These are phyloP conservation scores for Vitis hybrid DNA, from an alignment of 177 flowering plant species.

Conservation along the genomic window DNA sequence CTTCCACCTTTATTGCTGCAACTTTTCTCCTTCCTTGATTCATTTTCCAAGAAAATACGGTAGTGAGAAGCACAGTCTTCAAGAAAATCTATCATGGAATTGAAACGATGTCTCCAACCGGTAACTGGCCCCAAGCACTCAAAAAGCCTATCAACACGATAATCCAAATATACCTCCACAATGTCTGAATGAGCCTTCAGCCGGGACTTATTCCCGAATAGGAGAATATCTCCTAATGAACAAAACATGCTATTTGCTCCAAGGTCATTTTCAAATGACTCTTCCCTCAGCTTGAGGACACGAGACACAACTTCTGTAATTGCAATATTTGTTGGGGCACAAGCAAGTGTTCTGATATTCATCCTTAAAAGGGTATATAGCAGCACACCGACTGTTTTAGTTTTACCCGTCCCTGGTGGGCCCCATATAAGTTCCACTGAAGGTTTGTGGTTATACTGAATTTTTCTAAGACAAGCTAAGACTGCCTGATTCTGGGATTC, in stretches of 20 bases:
- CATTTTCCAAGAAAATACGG: constrained; percentile 32
- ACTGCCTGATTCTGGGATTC: constrained; percentile 40
- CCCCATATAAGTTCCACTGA: constrained; percentile 67
- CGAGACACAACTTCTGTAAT: constrained; percentile 51
- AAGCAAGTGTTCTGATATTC: constrained; percentile 46
- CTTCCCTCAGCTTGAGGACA: constrained; percentile 33
- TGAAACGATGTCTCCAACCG: constrained; percentile 43
- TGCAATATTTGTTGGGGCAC: constrained; percentile 79
- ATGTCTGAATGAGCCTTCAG: constrained; percentile 31
- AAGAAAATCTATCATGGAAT: constrained; percentile 44
- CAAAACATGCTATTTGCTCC: constrained; percentile 9
- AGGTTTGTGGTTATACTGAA: constrained; percentile 37
- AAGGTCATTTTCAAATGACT: constrained; percentile 8
- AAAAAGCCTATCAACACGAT: constrained; percentile 42
- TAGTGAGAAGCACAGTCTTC: constrained; percentile 39
- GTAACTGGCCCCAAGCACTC: constrained; percentile 35
- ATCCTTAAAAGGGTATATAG: constrained; percentile 39
- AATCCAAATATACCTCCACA: constrained; percentile 45
- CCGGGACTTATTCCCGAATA: constrained; percentile 42
- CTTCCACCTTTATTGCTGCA: not conserved
- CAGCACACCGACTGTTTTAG: constrained; percentile 51
- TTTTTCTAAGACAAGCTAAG: constrained; percentile 21
- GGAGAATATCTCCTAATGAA: constrained; percentile 47
- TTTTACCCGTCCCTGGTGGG: constrained; percentile 85
- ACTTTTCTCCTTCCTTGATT: constrained; percentile 15